These are phyloP conservation scores for Penicillium crystallinum DNA, from an alignment of 495 filamentous ascomycete species.

Conservation along the genomic window DNA sequence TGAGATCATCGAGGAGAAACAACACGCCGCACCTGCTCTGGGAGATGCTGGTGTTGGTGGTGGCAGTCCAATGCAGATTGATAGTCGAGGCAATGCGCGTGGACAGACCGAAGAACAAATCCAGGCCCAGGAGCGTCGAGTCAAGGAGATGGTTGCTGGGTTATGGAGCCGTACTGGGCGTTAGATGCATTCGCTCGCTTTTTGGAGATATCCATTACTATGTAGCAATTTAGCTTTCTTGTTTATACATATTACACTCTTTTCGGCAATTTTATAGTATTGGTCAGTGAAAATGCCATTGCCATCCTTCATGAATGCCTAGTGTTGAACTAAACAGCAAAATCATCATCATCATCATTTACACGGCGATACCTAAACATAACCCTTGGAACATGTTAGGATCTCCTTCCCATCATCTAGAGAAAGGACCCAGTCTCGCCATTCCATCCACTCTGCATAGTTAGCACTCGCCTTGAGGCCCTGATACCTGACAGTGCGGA, in stretches of 20 bases:
- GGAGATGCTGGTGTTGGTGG: not conserved
- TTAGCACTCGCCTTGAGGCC: conserved; percentile 64
- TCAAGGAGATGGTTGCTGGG: conserved; percentile 56
- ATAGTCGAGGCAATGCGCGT: conserved; percentile 52
- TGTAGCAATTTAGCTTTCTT: not conserved
- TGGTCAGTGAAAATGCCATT: not conserved
- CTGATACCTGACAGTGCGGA: conserved; percentile 75
- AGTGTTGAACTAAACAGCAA: not conserved
- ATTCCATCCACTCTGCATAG: conserved; percentile 70
- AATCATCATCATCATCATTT: conserved; percentile 9
- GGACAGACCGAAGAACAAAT: conserved; percentile 65
- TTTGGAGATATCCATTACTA: not conserved
- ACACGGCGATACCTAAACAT: not conserved
- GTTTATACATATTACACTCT: not conserved
- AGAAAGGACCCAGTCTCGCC: conserved; percentile 66
- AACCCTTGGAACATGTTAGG: conserved; percentile 10
- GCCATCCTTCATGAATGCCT: not conserved
- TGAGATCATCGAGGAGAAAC: conserved; percentile 36
- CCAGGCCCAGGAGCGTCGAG: conserved; percentile 53
- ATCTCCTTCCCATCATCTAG: conserved; percentile 32
- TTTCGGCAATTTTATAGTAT: not conserved
- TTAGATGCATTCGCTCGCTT: conserved; percentile 8
- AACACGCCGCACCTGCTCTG: conserved; percentile 12
- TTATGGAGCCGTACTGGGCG: conserved; percentile 46
- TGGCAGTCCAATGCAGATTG: conserved; percentile 42